Evolutionary conservation across 1,139 yeast genomes (phyloP), one percentile per base, ranked within the genome.

Genomic region (Zygoascus sp.): DNA sequence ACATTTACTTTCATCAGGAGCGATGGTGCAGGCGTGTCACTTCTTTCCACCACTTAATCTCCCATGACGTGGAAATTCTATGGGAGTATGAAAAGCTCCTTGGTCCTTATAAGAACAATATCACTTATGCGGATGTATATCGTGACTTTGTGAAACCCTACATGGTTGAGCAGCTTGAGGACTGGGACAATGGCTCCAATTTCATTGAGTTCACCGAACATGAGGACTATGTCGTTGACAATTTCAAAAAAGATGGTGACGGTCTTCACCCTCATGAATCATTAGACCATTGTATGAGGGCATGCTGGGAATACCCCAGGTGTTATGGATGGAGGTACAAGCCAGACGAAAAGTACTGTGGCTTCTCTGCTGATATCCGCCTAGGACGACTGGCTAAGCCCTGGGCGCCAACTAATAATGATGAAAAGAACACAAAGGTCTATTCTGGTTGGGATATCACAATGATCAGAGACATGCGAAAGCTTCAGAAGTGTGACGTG

Each of bases 11-110:
- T n/a, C 46, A 50, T 16, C 40, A 44, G 16, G 56, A 57, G 16
- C 53, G 50, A 20, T 59, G 67, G 66, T 69, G 73, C 45, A 49
- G 52, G 25, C 66, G 66, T n/a, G 54, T 69, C n/a, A 45, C 58
- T 13, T 52, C 67, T 1, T 65, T 64, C 58, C 70, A 67, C 46
- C 69, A 67, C 42, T 40, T 64, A n/a, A 47, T 51, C 8, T 54
- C 66, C 13, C 61, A 56, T 43, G 69, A 66, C 27, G 56, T 65
- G 34, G 69, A 67, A 52, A 46, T 56, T 17, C 52, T 67, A 32
- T 67, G 62, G 62, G 69, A 66, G 47, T 67, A 66, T 52, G 70
- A 67, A 43, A 56, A 60, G 21, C 46, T 59, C 21, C 47, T 58
- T 42, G 58, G 59, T 9, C 60, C 62, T 5, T 52, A 58, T 21